A percentile compares a stretch with the other conserved stretches of the same genome.
Conservation (phyloP, 768 basidiomycete species). For the Nidularia sp. region DNA sequence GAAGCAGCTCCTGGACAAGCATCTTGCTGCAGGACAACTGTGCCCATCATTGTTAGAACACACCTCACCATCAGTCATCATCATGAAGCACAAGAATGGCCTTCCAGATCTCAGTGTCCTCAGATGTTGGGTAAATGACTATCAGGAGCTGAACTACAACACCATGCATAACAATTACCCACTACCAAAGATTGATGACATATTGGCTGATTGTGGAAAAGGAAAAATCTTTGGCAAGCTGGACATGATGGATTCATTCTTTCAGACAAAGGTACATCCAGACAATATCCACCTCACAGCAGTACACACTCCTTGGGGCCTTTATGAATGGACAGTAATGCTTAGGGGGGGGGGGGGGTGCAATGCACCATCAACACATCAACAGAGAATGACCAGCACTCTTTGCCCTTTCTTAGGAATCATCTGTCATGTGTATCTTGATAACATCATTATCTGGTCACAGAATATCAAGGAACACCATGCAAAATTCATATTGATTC, state of each 20-base stretch:
- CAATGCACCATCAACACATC: constrained; percentile 25
- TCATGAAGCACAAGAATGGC: constrained; percentile 12
- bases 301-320: constrained; percentile 19
- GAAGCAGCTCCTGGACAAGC: constrained; percentile 21
- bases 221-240: constrained; percentile 31
- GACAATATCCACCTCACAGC: constrained; percentile 17
- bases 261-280: constrained; percentile 25
- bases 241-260: constrained; percentile 39
- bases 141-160: constrained; percentile 8
- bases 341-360: constrained; percentile 24
- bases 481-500: constrained; percentile 13
- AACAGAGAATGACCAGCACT: constrained; percentile 22
- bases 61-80: constrained; percentile 23
- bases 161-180: constrained; percentile 12
- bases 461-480: constrained; percentile 26
- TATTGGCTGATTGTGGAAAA: constrained; percentile 24
- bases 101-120: constrained; percentile 3
- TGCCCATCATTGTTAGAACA: constrained; percentile 17
- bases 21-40: constrained; percentile 22
- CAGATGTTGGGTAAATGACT: constrained; percentile 13
- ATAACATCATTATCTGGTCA: constrained; percentile 44
- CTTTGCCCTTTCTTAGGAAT: constrained; percentile 27
- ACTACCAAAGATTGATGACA: constrained; percentile 7
- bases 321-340: constrained; percentile 35
- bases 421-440: constrained; percentile 40